phyloP scores from a whole-genome alignment of 345 rosid genomes.

The Balakata baccata region DNA sequence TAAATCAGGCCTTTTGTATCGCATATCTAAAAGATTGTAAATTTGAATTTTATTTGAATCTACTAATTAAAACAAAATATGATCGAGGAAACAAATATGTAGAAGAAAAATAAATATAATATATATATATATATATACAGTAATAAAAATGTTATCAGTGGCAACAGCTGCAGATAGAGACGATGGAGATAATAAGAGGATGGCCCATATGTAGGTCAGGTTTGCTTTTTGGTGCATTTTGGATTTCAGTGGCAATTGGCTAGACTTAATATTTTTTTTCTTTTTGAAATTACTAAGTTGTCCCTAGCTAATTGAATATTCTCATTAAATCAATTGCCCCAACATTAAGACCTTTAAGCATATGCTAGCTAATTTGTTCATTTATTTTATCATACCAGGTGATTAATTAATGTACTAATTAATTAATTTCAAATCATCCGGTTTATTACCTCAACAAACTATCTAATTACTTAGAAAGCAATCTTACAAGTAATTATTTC shows the following conservation, averaged over 20 bases:
- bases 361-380: not conserved
- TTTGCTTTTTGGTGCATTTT: constrained; percentile 38
- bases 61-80: not conserved
- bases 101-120: not conserved
- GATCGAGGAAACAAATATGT: not conserved
- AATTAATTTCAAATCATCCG: no score
- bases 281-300: constrained; percentile 31
- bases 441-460: not conserved
- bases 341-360: constrained; percentile 9
- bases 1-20: no score
- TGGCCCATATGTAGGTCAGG: constrained; percentile 43
- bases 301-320: constrained; percentile 39
- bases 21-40: no score
- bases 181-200: constrained; percentile 49
- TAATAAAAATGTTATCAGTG: no score
- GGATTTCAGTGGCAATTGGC: constrained; percentile 54
- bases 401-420: not conserved
- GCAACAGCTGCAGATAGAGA: constrained; percentile 62
- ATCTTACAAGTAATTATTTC: no score
- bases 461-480: no score
- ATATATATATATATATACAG: no score
- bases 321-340: constrained; percentile 15
- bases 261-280: not conserved
- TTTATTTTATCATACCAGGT: not conserved
- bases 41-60: no score